Evolutionary conservation across 1,139 yeast species (phyloP), one percentile per base, ranked within the genome.

Genomic region (Sugiyamaella grinbergsii): DNA sequence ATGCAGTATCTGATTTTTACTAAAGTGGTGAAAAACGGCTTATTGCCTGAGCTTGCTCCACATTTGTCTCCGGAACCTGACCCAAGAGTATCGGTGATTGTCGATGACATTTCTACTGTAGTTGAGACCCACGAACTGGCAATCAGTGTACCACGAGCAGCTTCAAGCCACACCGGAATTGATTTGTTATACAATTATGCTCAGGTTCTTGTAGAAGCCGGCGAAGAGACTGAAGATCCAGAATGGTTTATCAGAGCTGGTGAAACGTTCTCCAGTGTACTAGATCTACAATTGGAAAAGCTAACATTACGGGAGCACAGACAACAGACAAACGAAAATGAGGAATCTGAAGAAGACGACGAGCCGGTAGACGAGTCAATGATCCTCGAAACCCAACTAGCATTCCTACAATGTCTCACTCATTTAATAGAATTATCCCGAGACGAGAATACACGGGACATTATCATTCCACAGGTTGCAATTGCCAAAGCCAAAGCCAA

Each of bases 101-200:
- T 44, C 15, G 29, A 37, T 13, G 49, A 46, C 19, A 50, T 60
- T 10, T 48, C 34, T 2, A 32, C 24, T 3, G 58, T 62, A 6
- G 57, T 51, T 7, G 26, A 34, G n/a, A 52, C 55, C 8, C 58
- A 56, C 45, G 55, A 53, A 28, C 50, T 53, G 26, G 61, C 36
- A 37, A 55, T 32, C 28, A 26, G 10, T 39, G 47, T 42, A 15
- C n/a, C 6, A 26, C 36, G 16, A 15, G 37, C 43, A 47, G 13
- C 50, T 39, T 29, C n/a, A 28, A 32, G 19, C 34, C 51, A 33
- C 11, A 53, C 26, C 8, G 42, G 38, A 8, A 37, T 58, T 19
- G 68, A 64, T 47, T 53, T 62, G 49, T 46, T 59, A 38, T 63
- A 59, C 52, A 64, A 64, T 36, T 61, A 57, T 51, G 67, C 59